Evolutionary conservation across 106 monocot genomes (phyloP).

Genomic region (Hemerocallis citrina): DNA sequence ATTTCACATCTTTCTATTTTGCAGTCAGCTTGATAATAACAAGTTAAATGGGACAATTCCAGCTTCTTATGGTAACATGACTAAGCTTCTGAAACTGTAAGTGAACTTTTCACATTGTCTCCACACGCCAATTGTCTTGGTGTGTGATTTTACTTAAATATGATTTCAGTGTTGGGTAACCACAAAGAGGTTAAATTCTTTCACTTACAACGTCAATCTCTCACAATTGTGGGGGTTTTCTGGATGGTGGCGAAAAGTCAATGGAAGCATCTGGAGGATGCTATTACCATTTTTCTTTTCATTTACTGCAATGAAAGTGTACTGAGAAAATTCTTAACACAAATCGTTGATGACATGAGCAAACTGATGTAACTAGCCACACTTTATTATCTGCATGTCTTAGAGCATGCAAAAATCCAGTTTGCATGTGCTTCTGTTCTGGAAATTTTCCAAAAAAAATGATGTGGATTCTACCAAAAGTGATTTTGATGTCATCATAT

Average conservation of each 20-base stretch:
- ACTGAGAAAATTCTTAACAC: not conserved
- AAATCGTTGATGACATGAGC: not conserved
- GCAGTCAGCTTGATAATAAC: slow-evolving; percentile 98
- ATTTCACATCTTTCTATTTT: slow-evolving; percentile 3
- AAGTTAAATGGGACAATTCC: slow-evolving; percentile 92
- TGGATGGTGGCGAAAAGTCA: too few species aligned
- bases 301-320: not conserved
- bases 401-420: not conserved
- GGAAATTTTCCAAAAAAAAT: too few species aligned
- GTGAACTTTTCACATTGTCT: slow-evolving; percentile 12
- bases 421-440: too few species aligned
- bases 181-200: not conserved
- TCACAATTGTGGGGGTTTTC: not conserved
- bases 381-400: not conserved
- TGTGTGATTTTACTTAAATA: not conserved
- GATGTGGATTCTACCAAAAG: not conserved
- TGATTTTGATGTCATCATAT: not conserved
- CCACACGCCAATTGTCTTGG: not conserved
- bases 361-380: not conserved
- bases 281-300: not conserved
- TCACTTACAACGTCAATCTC: not conserved
- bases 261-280: too few species aligned
- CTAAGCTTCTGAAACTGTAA: slow-evolving; percentile 78
- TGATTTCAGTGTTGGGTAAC: not conserved
- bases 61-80: slow-evolving; percentile 60